These are phyloP conservation scores for Solanum chiquidenum DNA, from an alignment of 257 asterid genomes.

Conservation along the genomic window DNA sequence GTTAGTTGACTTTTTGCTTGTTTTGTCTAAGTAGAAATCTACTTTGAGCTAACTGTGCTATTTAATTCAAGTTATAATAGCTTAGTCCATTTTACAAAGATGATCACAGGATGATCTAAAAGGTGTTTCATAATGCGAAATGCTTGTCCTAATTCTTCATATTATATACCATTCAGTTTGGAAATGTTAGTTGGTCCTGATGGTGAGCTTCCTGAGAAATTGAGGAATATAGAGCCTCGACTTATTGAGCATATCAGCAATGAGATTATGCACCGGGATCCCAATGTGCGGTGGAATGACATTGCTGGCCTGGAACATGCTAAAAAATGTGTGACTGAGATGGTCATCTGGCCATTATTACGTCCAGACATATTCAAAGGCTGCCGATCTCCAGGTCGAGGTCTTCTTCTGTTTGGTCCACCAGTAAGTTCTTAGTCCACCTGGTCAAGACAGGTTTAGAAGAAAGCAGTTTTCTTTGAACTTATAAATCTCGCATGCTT, in stretches of 20 bases:
- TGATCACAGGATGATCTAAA: not conserved
- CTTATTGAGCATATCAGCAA: slow-evolving; percentile 94
- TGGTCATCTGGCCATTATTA: slow-evolving; percentile 97
- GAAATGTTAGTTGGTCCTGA: slow-evolving; percentile 90
- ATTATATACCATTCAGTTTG: slow-evolving; percentile 39
- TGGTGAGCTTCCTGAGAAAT: slow-evolving; percentile 96
- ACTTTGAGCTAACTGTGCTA: not conserved
- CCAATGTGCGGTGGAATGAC: slow-evolving; percentile 98
- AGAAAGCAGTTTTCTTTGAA: not conserved
- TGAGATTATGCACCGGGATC: slow-evolving; percentile 97
- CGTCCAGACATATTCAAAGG: slow-evolving; percentile 98
- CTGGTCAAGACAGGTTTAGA: not conserved
- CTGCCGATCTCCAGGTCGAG: slow-evolving; percentile 99
- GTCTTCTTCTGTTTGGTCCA: slow-evolving; percentile 99
- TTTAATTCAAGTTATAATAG: not conserved
- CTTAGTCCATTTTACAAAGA: not conserved
- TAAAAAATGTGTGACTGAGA: slow-evolving; percentile 94
- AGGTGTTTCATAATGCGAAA: not conserved
- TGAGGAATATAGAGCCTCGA: slow-evolving; percentile 90
- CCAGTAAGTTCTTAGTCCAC: slow-evolving; percentile 57
- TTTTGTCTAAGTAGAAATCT: not conserved
- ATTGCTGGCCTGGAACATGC: slow-evolving; percentile 99
- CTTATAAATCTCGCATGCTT: slow-evolving; percentile 14
- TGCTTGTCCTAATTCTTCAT: not conserved
- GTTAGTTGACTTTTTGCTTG: slow-evolving; percentile 21